These are phyloP conservation scores for Colletotrichum spinosum DNA, from an alignment of 2,329 filamentous ascomycete species.

Conservation along the genomic window DNA sequence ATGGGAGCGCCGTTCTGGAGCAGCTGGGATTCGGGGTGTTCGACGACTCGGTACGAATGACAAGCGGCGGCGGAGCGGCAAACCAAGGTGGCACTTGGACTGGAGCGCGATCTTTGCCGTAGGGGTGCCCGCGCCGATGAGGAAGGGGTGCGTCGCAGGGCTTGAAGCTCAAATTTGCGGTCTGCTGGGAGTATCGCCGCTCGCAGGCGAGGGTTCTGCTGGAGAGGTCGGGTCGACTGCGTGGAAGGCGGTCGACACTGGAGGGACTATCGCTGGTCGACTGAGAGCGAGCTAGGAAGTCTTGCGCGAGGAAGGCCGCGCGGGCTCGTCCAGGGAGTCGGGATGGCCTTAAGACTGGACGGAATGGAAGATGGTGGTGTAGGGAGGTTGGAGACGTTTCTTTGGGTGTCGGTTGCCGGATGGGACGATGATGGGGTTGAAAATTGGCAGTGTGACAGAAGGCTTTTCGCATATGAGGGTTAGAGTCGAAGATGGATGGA, in stretches of 20 bases:
- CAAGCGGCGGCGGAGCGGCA: slow-evolving; percentile 4
- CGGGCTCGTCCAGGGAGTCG: slow-evolving; percentile 6
- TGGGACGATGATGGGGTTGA: slow-evolving; percentile 1
- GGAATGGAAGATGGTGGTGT: slow-evolving; percentile 3
- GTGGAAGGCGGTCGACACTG: background rate
- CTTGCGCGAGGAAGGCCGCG: slow-evolving; percentile 18
- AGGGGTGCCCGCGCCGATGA: slow-evolving; percentile 22
- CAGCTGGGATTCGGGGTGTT: slow-evolving; percentile 1
- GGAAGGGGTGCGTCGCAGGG: slow-evolving; percentile 30
- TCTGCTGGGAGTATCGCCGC: slow-evolving; percentile 28
- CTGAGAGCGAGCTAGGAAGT: slow-evolving; percentile 2
- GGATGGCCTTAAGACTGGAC: slow-evolving; percentile 18
- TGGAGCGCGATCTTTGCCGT: slow-evolving; percentile 9
- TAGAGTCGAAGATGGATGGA: too few species aligned
- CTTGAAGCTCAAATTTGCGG: slow-evolving; percentile 30
- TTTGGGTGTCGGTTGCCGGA: slow-evolving; percentile 9
- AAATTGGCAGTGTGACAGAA: too few species aligned
- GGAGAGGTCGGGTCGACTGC: background rate
- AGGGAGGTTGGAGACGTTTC: slow-evolving; percentile 1
- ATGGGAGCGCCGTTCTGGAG: background rate
- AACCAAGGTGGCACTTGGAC: slow-evolving; percentile 5
- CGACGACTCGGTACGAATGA: slow-evolving; percentile 12
- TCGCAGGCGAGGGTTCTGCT: background rate
- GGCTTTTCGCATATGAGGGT: too few species aligned
- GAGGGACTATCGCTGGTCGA: slow-evolving; percentile 19